Base-by-base conservation (phyloP, 2,329 filamentous ascomycete genomes). In the Trichoderma sp. region DNA sequence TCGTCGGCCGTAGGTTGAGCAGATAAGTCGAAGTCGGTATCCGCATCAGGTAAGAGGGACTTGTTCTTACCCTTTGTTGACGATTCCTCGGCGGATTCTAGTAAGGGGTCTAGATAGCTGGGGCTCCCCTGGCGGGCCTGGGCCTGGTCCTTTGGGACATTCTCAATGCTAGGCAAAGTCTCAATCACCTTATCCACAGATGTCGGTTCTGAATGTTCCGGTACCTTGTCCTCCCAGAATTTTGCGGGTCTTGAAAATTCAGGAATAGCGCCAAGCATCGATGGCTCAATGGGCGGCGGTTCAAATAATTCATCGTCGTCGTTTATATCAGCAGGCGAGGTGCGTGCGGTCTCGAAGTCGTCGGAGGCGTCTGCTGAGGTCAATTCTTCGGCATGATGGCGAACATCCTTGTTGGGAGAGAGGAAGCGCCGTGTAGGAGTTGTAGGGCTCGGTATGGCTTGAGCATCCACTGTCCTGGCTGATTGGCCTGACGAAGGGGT, bases 321-420 rank as follows among this genome's bases (percentile, higher is more conserved):
- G 11, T 71, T 39, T 18, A 71, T 58, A 34, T 75, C 76, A 34
- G 60, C 47, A 53, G 71, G 71, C 15, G 62, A 73, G 32, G 63
- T 43, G 32, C 56, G 71, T 24, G 76, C 72, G 34, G 72, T 72
- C 34, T 76, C 76, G 21, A 75, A 76, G 2, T 65, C 72, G 51
- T 82, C 81, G 6, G 81, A 80, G 56, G 81, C 80, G 66, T 82
- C 80, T 14, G 78, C 76, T 39, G 81, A 81, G 8, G 79, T 77
- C 63, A 80, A 53, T 39, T 80, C 79, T 9, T 83, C 81, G 6
- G 74, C 21, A 36, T 75, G 74, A 8, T 78, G 77, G 11, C 74
- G 72, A 30, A 72, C 74, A 32, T 73, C 73, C 69, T 76, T 34
- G 14, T 9, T 34, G 15, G 21, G 53, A 9, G 67, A 70, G 11